Evolutionary conservation across 164 flowering plant genomes (phyloP), one percentile per base, ranked within the genome.

Genomic region (Cinnamomum chago): DNA sequence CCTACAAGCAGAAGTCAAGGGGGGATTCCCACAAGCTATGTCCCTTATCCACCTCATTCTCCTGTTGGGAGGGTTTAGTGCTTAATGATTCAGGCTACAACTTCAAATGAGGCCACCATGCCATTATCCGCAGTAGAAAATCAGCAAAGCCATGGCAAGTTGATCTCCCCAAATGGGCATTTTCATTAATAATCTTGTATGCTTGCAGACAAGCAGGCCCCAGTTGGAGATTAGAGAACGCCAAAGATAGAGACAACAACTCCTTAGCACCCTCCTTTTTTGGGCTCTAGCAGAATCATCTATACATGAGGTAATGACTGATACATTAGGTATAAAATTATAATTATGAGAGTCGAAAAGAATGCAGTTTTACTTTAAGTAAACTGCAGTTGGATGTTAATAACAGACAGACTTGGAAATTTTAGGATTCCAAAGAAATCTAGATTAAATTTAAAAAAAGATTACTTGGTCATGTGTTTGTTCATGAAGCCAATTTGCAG

Each of bases 61-160:
- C 97, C 95, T 7, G 87, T 84, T 69, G 92, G 93, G 1, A 88
- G 97, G 75, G 92, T 82, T 65, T 93, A 87, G 80, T 68, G 60
- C n/a, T 67, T 67, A 17, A 20, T 66, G 18, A 55, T 55, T 55
- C 60, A 18, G 15, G 20, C 20, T 4, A 55, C n/a, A 55, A 55
- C n/a, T 55, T 55, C 60, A 55, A 17, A 5, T 3, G n/a, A 55
- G 60, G 60, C n/a, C n/a, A 55, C 13, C 60, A 17, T 18, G 60
- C n/a, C n/a, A 4, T 3, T 20, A 55, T 20, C n/a, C 4, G 0
- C n/a, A 5, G 13, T 55, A 15, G n/a, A n/a, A 55, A 55, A 55
- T 64, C 22, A 22, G 67, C 67, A 22, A 64, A 24, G 60, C n/a
- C 60, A 55, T 55, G 60, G 2, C 60, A 55, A 55, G 60, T 55